Evolutionary conservation across 129 eudicot species (phyloP).

Genomic region (Flaveria robusta): DNA sequence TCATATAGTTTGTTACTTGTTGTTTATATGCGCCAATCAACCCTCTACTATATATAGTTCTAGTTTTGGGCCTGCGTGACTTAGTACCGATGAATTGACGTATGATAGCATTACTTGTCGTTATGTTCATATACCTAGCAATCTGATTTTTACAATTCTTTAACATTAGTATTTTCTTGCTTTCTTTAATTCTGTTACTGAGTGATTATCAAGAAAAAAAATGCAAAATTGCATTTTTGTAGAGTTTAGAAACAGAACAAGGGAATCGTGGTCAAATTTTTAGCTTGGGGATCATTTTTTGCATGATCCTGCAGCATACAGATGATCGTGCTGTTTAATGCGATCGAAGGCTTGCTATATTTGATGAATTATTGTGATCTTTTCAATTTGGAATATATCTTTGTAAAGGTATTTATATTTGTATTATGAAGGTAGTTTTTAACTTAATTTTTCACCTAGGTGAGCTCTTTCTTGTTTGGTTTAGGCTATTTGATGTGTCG

Average conservation of each 20-base stretch:
- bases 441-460: not conserved
- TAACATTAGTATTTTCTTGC: not conserved
- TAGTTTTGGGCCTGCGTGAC: slow-evolving; percentile 10
- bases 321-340: not conserved
- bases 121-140: slow-evolving; percentile 2
- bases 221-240: not conserved
- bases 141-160: not conserved
- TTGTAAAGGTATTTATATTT: not conserved
- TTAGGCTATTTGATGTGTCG: not conserved
- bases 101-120: slow-evolving; percentile 5
- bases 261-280: not conserved
- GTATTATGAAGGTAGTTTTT: not conserved
- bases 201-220: slow-evolving; percentile 5
- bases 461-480: not conserved
- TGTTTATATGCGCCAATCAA: not conserved
- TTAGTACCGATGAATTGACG: not conserved
- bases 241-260: not conserved
- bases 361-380: not conserved
- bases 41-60: not conserved
- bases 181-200: slow-evolving; percentile 10
- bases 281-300: not conserved
- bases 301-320: too few relatives aligned
- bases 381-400: not conserved
- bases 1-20: slow-evolving; percentile 11
- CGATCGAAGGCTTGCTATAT: slow-evolving; percentile 1